These are phyloP conservation scores for Kalmanozyma brasiliensis DNA, from an alignment of 1,284 basidiomycete genomes.

Conservation along the genomic window DNA sequence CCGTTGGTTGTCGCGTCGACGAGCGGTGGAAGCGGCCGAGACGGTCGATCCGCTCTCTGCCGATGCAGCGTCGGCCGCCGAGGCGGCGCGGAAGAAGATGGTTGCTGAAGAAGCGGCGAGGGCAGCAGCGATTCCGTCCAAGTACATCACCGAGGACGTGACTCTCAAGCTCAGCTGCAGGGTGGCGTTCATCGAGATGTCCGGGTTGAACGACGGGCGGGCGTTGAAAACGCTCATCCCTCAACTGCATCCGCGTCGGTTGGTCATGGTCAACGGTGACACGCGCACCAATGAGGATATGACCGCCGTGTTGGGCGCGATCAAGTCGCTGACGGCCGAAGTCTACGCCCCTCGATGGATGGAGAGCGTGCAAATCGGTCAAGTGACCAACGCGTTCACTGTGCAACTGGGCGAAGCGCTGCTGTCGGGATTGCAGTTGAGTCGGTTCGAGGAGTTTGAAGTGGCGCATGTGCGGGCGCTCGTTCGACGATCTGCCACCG, in stretches of 20 bases:
- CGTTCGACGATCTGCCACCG: constrained; percentile 1
- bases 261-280: constrained; percentile 64
- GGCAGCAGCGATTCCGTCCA: constrained; percentile 82
- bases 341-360: constrained; percentile 81
- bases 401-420: constrained; percentile 91
- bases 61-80: constrained; percentile 61
- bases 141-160: constrained; percentile 81
- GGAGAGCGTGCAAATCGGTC: constrained; percentile 86
- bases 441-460: constrained; percentile 82
- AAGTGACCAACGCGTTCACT: constrained; percentile 93
- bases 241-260: constrained; percentile 85
- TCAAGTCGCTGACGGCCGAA: constrained; percentile 80
- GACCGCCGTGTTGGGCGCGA: constrained; percentile 27
- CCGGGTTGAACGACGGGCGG: constrained; percentile 93
- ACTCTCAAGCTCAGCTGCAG: constrained; percentile 84
- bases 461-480: constrained; percentile 24
- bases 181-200: constrained; percentile 91
- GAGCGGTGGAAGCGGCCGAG: constrained; percentile 52
- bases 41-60: constrained; percentile 18
- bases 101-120: constrained; percentile 26
- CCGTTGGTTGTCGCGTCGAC: constrained; percentile 72
- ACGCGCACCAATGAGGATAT: constrained; percentile 34
- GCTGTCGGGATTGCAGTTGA: constrained; percentile 83
- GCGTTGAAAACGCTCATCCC: constrained; percentile 96
- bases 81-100: constrained; percentile 75